Percentiles rank a stretch among this genome's conserved stretches.
phyloP scores from a whole-genome alignment of 768 basidiomycete genomes.

The Pisolithus albus region DNA sequence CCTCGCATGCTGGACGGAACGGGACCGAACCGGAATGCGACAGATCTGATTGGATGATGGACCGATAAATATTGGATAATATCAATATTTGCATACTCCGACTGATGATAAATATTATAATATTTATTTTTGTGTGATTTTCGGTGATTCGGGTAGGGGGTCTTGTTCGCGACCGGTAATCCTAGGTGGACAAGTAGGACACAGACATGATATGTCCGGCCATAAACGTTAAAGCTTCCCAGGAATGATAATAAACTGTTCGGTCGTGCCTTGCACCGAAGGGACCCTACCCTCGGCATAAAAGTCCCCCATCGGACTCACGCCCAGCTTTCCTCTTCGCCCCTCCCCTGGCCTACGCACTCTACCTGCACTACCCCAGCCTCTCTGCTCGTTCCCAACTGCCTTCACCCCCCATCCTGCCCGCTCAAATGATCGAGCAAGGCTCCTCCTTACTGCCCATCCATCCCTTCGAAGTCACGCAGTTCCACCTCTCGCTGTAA shows the following conservation, averaged over 20 bases:
- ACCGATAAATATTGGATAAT: background rate
- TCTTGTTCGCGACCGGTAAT: slow-evolving; percentile 33
- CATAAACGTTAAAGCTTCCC: slow-evolving; percentile 29
- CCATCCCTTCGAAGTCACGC: slow-evolving; percentile 56
- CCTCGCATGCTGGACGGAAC: background rate
- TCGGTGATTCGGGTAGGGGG: background rate
- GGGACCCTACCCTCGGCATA: background rate
- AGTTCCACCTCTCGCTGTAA: slow-evolving; percentile 57
- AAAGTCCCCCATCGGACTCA: background rate
- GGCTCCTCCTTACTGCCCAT: slow-evolving; percentile 34
- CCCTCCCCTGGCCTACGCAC: background rate
- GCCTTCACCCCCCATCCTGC: slow-evolving; percentile 2
- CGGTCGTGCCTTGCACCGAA: slow-evolving; percentile 7
- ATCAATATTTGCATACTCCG: background rate
- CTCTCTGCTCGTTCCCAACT: background rate
- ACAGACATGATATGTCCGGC: slow-evolving; percentile 20
- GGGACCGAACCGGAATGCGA: slow-evolving; percentile 8
- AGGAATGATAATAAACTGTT: slow-evolving; percentile 19
- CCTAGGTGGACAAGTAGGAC: slow-evolving; percentile 9
- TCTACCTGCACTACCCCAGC: background rate
- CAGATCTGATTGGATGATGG: slow-evolving; percentile 5
- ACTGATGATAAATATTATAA: background rate
- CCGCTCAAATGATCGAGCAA: slow-evolving; percentile 52
- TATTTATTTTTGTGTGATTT: background rate
- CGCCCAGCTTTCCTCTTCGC: slow-evolving; percentile 10